phyloP scores from a whole-genome alignment of 2,329 filamentous ascomycete species.

The Fusarium sp. region DNA sequence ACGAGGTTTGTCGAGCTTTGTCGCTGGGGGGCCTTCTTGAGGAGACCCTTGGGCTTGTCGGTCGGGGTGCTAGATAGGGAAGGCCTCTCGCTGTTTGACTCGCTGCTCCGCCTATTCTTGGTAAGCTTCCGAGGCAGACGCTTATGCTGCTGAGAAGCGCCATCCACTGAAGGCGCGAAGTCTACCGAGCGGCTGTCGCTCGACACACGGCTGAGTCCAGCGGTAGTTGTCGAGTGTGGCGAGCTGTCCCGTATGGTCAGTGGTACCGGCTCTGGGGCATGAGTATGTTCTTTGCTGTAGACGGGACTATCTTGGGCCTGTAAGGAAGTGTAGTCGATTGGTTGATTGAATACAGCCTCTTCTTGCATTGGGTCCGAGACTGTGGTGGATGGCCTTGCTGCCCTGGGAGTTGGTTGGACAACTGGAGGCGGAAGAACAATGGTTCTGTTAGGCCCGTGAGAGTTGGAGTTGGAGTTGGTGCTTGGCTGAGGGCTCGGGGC shows the following conservation, averaged over 20 bases:
- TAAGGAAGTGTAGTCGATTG: slow-evolving; percentile 43
- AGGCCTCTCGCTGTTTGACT: slow-evolving; percentile 48
- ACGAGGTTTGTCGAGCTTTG: slow-evolving; percentile 42
- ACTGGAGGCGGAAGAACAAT: slow-evolving; percentile 17
- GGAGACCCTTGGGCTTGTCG: slow-evolving; percentile 46
- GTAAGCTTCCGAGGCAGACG: slow-evolving; percentile 56
- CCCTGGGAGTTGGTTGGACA: slow-evolving; percentile 6
- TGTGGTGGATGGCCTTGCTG: slow-evolving; percentile 15
- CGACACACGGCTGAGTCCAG: slow-evolving; percentile 46
- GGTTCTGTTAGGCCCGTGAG: slow-evolving; percentile 19
- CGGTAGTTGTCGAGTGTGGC: slow-evolving; percentile 33
- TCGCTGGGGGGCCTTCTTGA: slow-evolving; percentile 53
- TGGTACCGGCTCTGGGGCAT: slow-evolving; percentile 29
- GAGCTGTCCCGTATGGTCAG: slow-evolving; percentile 41
- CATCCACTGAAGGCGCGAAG: slow-evolving; percentile 40
- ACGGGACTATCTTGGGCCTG: slow-evolving; percentile 45
- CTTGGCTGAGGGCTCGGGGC: slow-evolving; percentile 17
- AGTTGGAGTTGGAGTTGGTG: background rate
- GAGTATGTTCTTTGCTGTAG: slow-evolving; percentile 34
- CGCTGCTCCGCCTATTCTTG: slow-evolving; percentile 55
- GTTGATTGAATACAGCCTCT: slow-evolving; percentile 49
- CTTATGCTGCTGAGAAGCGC: slow-evolving; percentile 45
- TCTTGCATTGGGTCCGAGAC: slow-evolving; percentile 48
- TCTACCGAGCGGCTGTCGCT: slow-evolving; percentile 51
- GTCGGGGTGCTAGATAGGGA: slow-evolving; percentile 14